Percentiles rank a stretch among this genome's conserved stretches.
phyloP scores from a whole-genome alignment of 805 yeast genomes.

The Cephaloascus fragrans region DNA sequence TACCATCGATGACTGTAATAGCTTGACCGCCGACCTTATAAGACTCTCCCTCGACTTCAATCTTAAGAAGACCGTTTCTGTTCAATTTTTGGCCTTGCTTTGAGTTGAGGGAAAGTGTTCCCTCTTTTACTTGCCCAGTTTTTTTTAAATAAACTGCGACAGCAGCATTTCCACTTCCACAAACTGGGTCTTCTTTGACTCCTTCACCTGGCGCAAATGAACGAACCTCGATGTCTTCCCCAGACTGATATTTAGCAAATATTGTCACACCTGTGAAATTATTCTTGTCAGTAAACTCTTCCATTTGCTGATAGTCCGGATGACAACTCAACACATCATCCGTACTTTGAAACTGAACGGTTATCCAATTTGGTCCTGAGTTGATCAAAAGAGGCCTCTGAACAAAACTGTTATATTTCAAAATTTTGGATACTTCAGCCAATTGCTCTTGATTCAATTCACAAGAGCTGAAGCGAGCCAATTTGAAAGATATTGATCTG shows the following conservation, averaged over 20 bases:
- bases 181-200: constrained; percentile 42
- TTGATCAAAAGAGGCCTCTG: constrained; percentile 17
- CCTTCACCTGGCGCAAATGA: constrained; percentile 29
- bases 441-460: constrained; percentile 5
- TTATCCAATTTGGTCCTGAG: constrained; percentile 41
- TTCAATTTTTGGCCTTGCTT: background rate
- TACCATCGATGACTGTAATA: background rate
- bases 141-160: background rate
- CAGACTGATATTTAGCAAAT: constrained; percentile 21
- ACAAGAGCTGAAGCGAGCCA: constrained; percentile 10
- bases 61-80: background rate
- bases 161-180: constrained; percentile 38
- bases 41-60: background rate
- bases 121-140: background rate
- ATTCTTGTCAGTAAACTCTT: constrained; percentile 7
- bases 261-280: constrained; percentile 24
- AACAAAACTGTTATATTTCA: constrained; percentile 4
- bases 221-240: constrained; percentile 21
- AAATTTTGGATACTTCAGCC: constrained; percentile 4
- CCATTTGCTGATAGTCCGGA: constrained; percentile 19
- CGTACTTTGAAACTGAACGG: constrained; percentile 18
- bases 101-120: background rate
- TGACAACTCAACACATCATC: constrained; percentile 18
- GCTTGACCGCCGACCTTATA: background rate
- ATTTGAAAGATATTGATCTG: constrained; percentile 18